Conservation (phyloP, 148 eudicot species). For the Polygonum maritimum region DNA sequence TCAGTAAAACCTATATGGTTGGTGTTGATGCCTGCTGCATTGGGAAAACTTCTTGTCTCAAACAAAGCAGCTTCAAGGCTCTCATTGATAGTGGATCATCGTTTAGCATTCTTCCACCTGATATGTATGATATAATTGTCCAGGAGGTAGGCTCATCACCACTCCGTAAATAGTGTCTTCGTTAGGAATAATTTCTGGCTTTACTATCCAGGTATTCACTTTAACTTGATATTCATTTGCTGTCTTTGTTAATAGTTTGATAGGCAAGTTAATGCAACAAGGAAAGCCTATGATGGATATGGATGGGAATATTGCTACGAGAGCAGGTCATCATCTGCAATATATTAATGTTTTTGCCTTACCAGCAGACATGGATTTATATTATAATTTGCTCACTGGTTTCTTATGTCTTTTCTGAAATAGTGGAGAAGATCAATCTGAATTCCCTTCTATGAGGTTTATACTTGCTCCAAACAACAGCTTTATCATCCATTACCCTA, state of each 20-base stretch:
- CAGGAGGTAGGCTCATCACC: constrained; percentile 44
- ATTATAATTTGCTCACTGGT: background rate
- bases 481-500: constrained; percentile 54
- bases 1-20: constrained; percentile 60
- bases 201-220: background rate
- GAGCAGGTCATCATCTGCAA: constrained; percentile 37
- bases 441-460: constrained; percentile 50
- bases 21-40: constrained; percentile 74
- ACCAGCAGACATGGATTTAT: background rate
- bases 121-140: constrained; percentile 49
- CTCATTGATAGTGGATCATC: constrained; percentile 91
- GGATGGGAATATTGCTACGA: constrained; percentile 82
- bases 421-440: constrained; percentile 42
- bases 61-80: constrained; percentile 57
- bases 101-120: constrained; percentile 58
- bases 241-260: constrained; percentile 51
- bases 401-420: constrained; percentile 11
- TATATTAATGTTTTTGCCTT: background rate
- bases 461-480: constrained; percentile 50
- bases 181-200: background rate
- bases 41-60: constrained; percentile 58
- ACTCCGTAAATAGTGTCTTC: background rate
- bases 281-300: constrained; percentile 43
- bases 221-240: constrained; percentile 7
- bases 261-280: constrained; percentile 56